Conservation (phyloP, 306 rosid species). For the Carpinus viminea region DNA sequence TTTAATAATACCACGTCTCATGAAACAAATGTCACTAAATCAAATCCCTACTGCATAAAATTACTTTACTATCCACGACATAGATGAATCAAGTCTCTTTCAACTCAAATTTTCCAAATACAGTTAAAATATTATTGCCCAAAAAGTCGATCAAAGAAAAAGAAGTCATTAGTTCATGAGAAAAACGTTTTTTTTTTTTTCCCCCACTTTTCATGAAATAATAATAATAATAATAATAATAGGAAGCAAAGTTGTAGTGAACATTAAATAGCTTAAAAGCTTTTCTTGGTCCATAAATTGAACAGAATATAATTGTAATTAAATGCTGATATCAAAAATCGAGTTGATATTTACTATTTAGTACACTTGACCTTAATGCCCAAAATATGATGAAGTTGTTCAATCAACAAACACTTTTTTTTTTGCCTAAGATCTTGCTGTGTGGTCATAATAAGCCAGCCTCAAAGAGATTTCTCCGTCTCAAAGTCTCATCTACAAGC, state of each 20-base stretch:
- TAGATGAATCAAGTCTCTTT: too few species aligned
- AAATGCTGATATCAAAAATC: slow-evolving; percentile 61
- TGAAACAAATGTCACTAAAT: too few species aligned
- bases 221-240: neutral
- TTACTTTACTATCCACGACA: too few species aligned
- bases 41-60: too few species aligned
- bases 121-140: too few species aligned
- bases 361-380: slow-evolving; percentile 47
- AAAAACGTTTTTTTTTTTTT: neutral
- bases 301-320: slow-evolving; percentile 50
- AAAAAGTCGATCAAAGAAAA: neutral
- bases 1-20: too few species aligned
- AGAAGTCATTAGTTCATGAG: neutral
- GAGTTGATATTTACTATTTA: slow-evolving; percentile 31
- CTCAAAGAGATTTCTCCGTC: slow-evolving; percentile 92
- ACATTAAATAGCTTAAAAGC: neutral
- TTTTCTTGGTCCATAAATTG: slow-evolving; percentile 37
- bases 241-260: neutral
- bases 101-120: too few species aligned
- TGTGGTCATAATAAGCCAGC: slow-evolving; percentile 85
- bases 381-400: slow-evolving; percentile 45
- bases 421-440: slow-evolving; percentile 21
- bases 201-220: neutral
- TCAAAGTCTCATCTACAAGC: slow-evolving; percentile 92
- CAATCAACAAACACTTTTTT: slow-evolving; percentile 21